phyloP scores from a whole-genome alignment of 2,329 filamentous ascomycete species.

The Leptographium galeiforme region DNA sequence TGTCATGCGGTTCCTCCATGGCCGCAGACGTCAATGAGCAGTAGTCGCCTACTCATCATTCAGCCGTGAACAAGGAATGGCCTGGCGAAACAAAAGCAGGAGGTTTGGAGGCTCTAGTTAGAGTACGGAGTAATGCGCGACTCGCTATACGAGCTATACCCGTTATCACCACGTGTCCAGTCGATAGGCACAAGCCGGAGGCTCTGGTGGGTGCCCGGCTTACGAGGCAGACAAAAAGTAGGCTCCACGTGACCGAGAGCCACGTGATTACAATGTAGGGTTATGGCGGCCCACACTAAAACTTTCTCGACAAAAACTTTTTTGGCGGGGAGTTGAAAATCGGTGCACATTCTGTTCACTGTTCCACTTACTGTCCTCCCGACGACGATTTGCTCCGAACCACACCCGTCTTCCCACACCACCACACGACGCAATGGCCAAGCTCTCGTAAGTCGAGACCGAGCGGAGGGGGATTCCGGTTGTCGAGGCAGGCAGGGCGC shows the following conservation, averaged over 20 bases:
- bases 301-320: constrained; percentile 4
- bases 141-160: too few relatives aligned
- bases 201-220: too few relatives aligned
- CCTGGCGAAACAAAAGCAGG: neutral
- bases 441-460: constrained; percentile 41
- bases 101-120: too few relatives aligned
- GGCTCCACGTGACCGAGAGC: neutral
- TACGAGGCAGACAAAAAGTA: too few relatives aligned
- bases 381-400: neutral
- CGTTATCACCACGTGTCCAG: neutral
- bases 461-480: neutral
- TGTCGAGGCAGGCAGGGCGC: too few relatives aligned
- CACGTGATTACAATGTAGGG: constrained; percentile 3
- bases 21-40: neutral
- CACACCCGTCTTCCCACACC: neutral
- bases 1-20: neutral
- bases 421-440: constrained; percentile 36
- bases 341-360: neutral
- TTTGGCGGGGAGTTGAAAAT: constrained; percentile 2
- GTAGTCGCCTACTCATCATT: too few relatives aligned
- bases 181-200: neutral
- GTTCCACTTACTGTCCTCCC: neutral
- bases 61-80: neutral
- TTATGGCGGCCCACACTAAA: constrained; percentile 3
- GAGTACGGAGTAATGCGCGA: too few relatives aligned